Percentiles rank a stretch among this genome's conserved stretches.
These are phyloP conservation scores for Lodderomyces metapsilosis DNA, from an alignment of 1,139 yeast species.

Conservation along the genomic window DNA sequence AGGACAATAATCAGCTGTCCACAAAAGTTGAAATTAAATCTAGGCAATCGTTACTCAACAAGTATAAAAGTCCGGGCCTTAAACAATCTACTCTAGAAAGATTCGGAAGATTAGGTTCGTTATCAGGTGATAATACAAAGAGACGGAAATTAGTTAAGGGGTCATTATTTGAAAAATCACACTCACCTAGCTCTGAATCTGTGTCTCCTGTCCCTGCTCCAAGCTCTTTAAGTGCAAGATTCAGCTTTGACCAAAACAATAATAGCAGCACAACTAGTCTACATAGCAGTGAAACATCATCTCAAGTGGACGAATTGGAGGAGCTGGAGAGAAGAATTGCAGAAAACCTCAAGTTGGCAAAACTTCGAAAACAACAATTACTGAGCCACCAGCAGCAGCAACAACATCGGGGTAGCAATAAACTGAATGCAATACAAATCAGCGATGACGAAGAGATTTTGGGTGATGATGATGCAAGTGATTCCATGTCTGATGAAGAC, in stretches of 20 bases:
- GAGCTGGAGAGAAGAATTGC: conserved; percentile 37
- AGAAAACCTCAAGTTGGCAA: conserved; percentile 28
- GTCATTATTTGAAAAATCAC: conserved; percentile 17
- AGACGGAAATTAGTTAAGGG: conserved; percentile 41
- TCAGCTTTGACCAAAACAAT: conserved; percentile 14
- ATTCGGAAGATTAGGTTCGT: conserved; percentile 17
- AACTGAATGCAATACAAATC: conserved; percentile 19
- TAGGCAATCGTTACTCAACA: conserved; percentile 53
- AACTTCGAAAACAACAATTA: conserved; percentile 13
- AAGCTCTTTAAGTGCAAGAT: conserved; percentile 14
- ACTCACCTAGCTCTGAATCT: conserved; percentile 14
- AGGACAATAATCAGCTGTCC: conserved; percentile 25
- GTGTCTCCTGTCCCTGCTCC: conserved; percentile 15
- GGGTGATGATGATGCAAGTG: conserved; percentile 38
- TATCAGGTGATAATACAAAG: conserved; percentile 17
- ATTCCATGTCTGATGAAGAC: conserved; percentile 40
- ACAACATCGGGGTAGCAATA: background rate
- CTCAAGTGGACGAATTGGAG: conserved; percentile 36
- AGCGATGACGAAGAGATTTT: conserved; percentile 45
- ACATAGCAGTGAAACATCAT: conserved; percentile 2
- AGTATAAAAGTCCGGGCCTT: conserved; percentile 32
- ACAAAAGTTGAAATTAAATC: conserved; percentile 63
- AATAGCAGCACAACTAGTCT: conserved; percentile 8
- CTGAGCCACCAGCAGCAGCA: background rate
- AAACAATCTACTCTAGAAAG: conserved; percentile 27